Percentiles rank a stretch among this genome's conserved stretches.
Conservation (phyloP, 2,329 filamentous ascomycete genomes). For the Aspergillus ustus region DNA sequence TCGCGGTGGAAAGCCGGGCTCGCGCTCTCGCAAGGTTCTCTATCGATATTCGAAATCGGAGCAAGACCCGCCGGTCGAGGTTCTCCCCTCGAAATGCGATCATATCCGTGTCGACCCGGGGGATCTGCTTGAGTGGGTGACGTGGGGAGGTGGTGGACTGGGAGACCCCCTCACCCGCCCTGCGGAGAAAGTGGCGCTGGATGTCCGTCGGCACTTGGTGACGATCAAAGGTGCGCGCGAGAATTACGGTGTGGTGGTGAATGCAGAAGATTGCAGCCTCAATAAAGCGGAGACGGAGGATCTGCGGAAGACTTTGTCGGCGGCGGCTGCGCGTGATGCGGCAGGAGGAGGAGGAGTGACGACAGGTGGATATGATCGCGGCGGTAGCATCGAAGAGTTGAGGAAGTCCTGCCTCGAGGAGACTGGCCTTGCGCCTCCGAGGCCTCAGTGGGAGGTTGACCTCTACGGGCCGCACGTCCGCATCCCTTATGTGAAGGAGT, state of each 20-base stretch:
- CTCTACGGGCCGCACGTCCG: constrained; percentile 53
- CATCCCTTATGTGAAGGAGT: constrained; percentile 49
- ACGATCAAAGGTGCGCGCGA: constrained; percentile 46
- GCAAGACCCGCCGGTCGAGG: constrained; percentile 34
- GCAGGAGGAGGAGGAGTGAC: too few relatives aligned
- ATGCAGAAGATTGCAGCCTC: constrained; percentile 42
- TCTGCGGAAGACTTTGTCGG: constrained; percentile 38
- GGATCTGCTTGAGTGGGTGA: constrained; percentile 56
- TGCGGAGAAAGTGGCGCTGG: constrained; percentile 49
- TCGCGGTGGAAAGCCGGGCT: constrained; percentile 52
- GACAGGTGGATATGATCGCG: constrained; percentile 44
- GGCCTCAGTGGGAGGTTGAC: constrained; percentile 50
- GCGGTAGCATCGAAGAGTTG: constrained; percentile 49
- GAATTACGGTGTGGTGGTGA: constrained; percentile 54
- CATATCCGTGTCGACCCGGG: constrained; percentile 51
- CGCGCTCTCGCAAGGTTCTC: constrained; percentile 49
- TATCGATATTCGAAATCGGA: constrained; percentile 47
- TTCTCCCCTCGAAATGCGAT: constrained; percentile 54
- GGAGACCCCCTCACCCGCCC: constrained; percentile 53
- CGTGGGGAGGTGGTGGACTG: constrained; percentile 56
- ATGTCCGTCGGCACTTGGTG: constrained; percentile 52
- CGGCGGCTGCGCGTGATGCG: constrained; percentile 16
- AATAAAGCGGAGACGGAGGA: constrained; percentile 40
- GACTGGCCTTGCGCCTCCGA: constrained; percentile 49
- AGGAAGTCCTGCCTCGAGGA: constrained; percentile 43